Evolutionary conservation across 2,329 filamentous ascomycete genomes (phyloP).

Genomic region (Aspergillus thermomutatus): DNA sequence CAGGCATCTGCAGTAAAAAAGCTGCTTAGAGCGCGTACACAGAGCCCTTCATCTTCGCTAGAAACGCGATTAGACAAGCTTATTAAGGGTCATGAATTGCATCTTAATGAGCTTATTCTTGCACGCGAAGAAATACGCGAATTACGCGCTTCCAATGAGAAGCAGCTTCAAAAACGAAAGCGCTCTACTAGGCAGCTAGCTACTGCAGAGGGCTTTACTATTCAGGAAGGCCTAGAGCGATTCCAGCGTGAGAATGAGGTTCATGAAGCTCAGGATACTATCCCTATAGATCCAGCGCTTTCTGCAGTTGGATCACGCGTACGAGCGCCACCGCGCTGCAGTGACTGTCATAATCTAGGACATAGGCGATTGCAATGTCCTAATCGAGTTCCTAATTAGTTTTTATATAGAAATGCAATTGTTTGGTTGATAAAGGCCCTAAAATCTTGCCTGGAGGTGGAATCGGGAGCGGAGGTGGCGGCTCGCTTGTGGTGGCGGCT

Average conservation of each 20-base stretch:
- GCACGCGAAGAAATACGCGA: slow-evolving; percentile 9
- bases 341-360: not conserved
- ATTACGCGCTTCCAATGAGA: slow-evolving; percentile 3
- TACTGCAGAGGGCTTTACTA: slow-evolving; percentile 1
- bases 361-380: not conserved
- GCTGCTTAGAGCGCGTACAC: too few species aligned
- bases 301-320: too few species aligned
- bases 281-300: not conserved
- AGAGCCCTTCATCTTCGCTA: too few species aligned
- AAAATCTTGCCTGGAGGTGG: too few species aligned
- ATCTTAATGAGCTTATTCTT: slow-evolving; percentile 9
- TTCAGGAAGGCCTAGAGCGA: not conserved
- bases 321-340: not conserved
- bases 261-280: not conserved
- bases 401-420: not conserved
- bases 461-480: too few species aligned
- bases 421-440: not conserved
- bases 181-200: not conserved
- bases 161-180: slow-evolving; percentile 1
- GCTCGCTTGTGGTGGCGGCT: too few species aligned
- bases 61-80: too few species aligned
- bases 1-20: too few species aligned
- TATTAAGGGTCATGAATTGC: slow-evolving; percentile 14
- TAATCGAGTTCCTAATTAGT: not conserved
- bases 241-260: not conserved